Conservation (phyloP, 441 rosid genomes). For the Euphorbia celastroides region DNA sequence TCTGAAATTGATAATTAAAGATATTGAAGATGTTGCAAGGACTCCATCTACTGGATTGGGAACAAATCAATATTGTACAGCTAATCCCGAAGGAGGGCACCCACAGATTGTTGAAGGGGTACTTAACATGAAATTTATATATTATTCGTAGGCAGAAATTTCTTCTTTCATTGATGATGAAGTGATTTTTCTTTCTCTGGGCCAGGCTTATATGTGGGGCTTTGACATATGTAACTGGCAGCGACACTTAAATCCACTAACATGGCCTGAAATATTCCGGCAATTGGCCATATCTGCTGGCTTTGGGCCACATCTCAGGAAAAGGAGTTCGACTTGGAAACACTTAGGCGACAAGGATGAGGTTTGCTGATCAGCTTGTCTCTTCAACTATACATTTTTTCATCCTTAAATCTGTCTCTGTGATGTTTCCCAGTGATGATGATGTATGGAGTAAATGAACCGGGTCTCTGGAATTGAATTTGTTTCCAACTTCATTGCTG, state of each 20-base stretch:
- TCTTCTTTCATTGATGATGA: conserved; percentile 20
- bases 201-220: conserved; percentile 97
- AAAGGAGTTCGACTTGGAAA: conserved; percentile 37
- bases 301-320: conserved; percentile 81
- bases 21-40: conserved; percentile 95
- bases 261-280: conserved; percentile 98
- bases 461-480: not conserved
- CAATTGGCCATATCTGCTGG: conserved; percentile 87
- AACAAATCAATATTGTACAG: conserved; percentile 61
- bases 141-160: conserved; percentile 8
- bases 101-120: conserved; percentile 97
- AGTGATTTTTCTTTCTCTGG: conserved; percentile 18
- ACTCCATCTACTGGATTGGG: conserved; percentile 79
- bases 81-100: conserved; percentile 98
- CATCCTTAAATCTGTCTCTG: conserved; percentile 3
- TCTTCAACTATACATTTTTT: conserved; percentile 6
- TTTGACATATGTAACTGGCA: conserved; percentile 97
- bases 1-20: conserved; percentile 72
- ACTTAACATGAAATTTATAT: conserved; percentile 15
- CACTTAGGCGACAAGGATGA: conserved; percentile 51
- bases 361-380: conserved; percentile 31
- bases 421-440: not conserved
- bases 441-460: not conserved
- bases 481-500: not conserved
- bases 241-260: conserved; percentile 67